These are phyloP conservation scores for Thalassiosira profunda DNA, from an alignment of 108 stramenopile species.

Conservation along the genomic window DNA sequence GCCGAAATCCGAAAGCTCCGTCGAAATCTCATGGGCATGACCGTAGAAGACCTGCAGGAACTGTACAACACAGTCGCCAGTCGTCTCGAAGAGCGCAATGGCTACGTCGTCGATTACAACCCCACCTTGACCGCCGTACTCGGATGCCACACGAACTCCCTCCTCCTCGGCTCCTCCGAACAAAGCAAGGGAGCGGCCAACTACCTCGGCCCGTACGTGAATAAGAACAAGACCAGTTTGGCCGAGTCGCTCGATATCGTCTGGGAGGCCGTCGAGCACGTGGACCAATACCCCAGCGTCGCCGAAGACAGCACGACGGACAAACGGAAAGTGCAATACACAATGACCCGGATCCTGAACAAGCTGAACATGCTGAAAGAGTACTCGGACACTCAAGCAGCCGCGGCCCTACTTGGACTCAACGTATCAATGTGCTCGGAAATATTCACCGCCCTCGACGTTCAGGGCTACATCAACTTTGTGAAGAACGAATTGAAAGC, in stretches of 20 bases:
- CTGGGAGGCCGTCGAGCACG: background rate
- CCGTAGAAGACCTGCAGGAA: background rate
- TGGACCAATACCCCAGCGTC: background rate
- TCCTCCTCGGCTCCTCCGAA: slow-evolving; percentile 15
- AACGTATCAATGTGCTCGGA: background rate
- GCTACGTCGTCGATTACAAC: slow-evolving; percentile 19
- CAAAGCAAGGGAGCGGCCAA: slow-evolving; percentile 11
- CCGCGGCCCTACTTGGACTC: background rate
- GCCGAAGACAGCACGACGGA: background rate
- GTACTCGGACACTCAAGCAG: slow-evolving; percentile 15
- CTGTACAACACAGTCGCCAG: slow-evolving; percentile 1
- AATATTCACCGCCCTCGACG: background rate
- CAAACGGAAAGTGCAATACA: background rate
- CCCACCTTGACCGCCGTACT: slow-evolving; percentile 6
- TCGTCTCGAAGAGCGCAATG: background rate
- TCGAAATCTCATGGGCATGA: slow-evolving; percentile 6
- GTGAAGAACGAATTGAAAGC: slow-evolving; percentile 3
- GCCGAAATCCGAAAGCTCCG: background rate
- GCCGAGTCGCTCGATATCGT: slow-evolving; percentile 9
- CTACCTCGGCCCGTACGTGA: slow-evolving; percentile 13
- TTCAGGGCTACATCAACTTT: slow-evolving; percentile 4
- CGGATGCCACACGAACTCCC: slow-evolving; percentile 9
- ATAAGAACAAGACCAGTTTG: slow-evolving; percentile 5
- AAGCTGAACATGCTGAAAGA: slow-evolving; percentile 8
- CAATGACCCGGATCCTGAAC: slow-evolving; percentile 10